Evolutionary conservation across 2,329 filamentous ascomycete species (phyloP), one percentile per base, ranked within the genome.

Genomic region (Raffaelea albimanens): DNA sequence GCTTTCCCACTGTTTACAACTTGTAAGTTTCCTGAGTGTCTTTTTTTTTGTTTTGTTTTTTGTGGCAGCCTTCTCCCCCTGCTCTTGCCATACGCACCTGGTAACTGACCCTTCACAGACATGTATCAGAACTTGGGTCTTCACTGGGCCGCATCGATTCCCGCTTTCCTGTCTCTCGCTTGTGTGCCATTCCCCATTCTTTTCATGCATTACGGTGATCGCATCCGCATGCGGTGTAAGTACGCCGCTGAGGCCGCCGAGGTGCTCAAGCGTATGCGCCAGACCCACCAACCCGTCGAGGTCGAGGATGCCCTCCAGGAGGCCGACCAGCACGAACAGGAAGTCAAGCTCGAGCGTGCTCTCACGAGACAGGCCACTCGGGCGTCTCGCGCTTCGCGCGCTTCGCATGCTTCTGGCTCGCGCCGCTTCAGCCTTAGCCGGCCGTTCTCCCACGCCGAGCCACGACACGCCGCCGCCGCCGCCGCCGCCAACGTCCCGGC

Each of bases 161-260:
- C 85, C 0, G 87, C 80, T 1, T 90, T 91, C 66, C 68, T 91
- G 3, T 78, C 84, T 0, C 61, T 89, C 3, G 74, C 72, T 11
- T 89, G 85, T 62, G 68, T 87, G 18, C 84, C 86, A 0, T 83
- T 86, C 58, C 85, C 86, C 0, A 83, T 85, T 62, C 61, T 91
- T 16, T 87, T 91, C 63, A 86, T 85, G 67, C 80, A 75, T 56
- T 87, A 87, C 60, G 85, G 85, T 36, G 67, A 63, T 7, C 20
- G 53, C 23, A 83, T 90, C 56, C 73, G 85, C 20, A 67, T 72
- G 60, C 76, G 71, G 58, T 87, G 84, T 72, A 82, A 83, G 66
- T 89, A 76, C 58, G 79, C 84, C 5, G 73, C 78, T 10, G 75
- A 87, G 62, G 78, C 83, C 7, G 80, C 82, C 25, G 70, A 69